Percentiles rank a stretch among this genome's conserved stretches.
Conservation (phyloP, 139 green algal genomes). For the Penium margaritaceum region DNA sequence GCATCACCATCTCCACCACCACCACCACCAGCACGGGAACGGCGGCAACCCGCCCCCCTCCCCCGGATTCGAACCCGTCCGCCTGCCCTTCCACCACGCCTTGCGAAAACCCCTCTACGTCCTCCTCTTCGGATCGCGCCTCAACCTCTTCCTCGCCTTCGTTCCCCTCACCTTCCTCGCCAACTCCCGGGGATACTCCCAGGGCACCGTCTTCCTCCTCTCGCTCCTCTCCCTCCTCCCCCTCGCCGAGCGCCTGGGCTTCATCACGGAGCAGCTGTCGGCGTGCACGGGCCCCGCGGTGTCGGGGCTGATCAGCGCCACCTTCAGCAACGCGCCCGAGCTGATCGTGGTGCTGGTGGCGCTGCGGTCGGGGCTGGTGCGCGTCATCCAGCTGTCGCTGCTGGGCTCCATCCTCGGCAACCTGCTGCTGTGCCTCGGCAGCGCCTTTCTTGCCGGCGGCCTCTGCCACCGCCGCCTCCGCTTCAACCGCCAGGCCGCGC, state of each 20-base stretch:
- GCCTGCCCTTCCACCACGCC: no score
- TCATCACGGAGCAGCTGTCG: constrained; percentile 44
- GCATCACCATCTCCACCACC: no score
- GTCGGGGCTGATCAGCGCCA: constrained; percentile 68
- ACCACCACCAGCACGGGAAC: no score
- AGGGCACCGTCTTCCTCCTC: constrained; percentile 41
- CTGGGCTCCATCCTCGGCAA: constrained; percentile 68
- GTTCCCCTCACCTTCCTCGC: constrained; percentile 30
- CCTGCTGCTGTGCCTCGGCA: constrained; percentile 69
- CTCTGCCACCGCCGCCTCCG: constrained; percentile 51
- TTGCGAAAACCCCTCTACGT: no score
- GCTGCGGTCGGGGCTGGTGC: constrained; percentile 42
- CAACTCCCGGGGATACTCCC: neutral
- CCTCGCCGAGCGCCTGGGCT: constrained; percentile 48
- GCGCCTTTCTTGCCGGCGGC: constrained; percentile 65
- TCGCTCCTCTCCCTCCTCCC: constrained; percentile 37
- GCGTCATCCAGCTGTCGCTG: constrained; percentile 73
- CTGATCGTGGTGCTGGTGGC: constrained; percentile 74
- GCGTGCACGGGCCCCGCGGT: constrained; percentile 31
- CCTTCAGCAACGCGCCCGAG: constrained; percentile 88
- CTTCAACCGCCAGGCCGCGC: constrained; percentile 51
- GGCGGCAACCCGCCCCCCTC: no score
- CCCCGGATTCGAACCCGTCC: no score
- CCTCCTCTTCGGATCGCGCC: constrained; percentile 28
- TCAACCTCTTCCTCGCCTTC: constrained; percentile 42